These are phyloP conservation scores for Zygotorulaspora danielsina DNA, from an alignment of 805 yeast species.

Conservation along the genomic window DNA sequence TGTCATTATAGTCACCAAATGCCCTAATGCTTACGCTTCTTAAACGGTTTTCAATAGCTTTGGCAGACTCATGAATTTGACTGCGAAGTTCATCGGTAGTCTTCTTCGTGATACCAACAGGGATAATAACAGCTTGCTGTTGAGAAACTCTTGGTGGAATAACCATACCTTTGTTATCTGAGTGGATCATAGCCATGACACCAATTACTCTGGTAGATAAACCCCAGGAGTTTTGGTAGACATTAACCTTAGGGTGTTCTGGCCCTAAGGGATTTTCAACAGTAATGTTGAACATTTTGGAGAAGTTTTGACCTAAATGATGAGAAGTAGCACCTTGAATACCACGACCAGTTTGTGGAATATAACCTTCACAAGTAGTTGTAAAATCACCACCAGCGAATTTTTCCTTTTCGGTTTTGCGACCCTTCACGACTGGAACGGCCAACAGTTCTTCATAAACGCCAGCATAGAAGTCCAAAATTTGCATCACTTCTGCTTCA, in stretches of 20 bases:
- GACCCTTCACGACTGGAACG: conserved; percentile 94
- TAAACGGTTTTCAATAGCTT: conserved; percentile 61
- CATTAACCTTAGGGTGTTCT: conserved; percentile 79
- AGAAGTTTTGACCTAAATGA: conserved; percentile 95
- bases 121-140: conserved; percentile 85
- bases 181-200: conserved; percentile 98
- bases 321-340: conserved; percentile 99
- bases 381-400: conserved; percentile 98
- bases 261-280: conserved; percentile 94
- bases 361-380: conserved; percentile 93
- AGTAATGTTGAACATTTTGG: conserved; percentile 93
- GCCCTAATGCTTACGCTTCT: conserved; percentile 63
- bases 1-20: conserved; percentile 83
- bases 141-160: conserved; percentile 97
- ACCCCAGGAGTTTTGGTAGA: conserved; percentile 99
- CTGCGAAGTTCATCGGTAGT: conserved; percentile 72
- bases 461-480: conserved; percentile 78
- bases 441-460: conserved; percentile 90
- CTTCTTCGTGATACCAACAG: conserved; percentile 91
- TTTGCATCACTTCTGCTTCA: conserved; percentile 73
- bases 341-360: conserved; percentile 98
- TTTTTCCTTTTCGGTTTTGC: conserved; percentile 94
- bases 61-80: conserved; percentile 65
- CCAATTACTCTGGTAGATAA: conserved; percentile 97
- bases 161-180: conserved; percentile 97